Base-by-base conservation (phyloP, 306 rosid genomes). In the Dalbergia oliveri region DNA sequence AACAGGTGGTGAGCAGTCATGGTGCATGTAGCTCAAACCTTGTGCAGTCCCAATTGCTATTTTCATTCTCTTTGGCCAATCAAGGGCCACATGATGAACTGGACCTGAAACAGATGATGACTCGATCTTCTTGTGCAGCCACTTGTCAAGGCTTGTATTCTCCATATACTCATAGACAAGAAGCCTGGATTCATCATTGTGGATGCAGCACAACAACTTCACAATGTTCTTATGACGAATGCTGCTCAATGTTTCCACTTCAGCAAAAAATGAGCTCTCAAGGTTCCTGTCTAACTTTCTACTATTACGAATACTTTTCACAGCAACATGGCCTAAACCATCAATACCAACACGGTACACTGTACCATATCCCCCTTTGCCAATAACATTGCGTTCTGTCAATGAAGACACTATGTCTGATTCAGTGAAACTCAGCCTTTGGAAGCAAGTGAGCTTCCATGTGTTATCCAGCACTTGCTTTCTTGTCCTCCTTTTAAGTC, bases 11-110 rank as follows among this genome's bases (percentile, higher is more conserved):
- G 86, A 85, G 33, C 90, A 90, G 18, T 88, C 93, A 66, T 91
- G 91, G 82, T 94, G 97, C 99, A 93, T 94, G 73, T 94, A 94
- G 75, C 87, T 69, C 85, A 94, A 89, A 71, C 97, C 99, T 26
- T 70, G 92, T 4, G 99, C 97, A 6, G 81, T 80, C 5, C 97
- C 99, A 47, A 87, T 44, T 2, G 95, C 97, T 58, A 94, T 89
- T 1, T 79, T 84, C 84, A 91, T 68, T 78, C 99, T 90, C 84
- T 75, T 88, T 8, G 91, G 89, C 97, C 97, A 83, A 78, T 78
- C 74, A 73, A 83, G 90, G 12, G 64, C 50, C 19, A 33, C 57
- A 65, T 50, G 81, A 11, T 21, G 72, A 31, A 82, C 72, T 11
- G 84, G 67, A 43, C 85, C 78, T 4, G 87, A 64, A 59, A 82